These are phyloP conservation scores for Pseudozyma tsukubaensis DNA, from an alignment of 1,284 basidiomycete genomes.

Conservation along the genomic window DNA sequence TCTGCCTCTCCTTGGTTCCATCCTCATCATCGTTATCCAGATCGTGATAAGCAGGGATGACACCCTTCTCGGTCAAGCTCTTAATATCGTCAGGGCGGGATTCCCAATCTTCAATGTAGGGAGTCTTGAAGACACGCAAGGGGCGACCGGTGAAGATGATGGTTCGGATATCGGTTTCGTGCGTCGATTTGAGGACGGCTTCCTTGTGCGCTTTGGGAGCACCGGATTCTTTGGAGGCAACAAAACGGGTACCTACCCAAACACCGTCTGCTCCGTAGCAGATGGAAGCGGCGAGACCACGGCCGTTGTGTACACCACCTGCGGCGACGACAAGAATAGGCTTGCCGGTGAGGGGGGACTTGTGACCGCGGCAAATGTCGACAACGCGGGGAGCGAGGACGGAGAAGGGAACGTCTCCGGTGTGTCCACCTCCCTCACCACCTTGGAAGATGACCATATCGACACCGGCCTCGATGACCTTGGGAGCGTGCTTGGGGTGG, in stretches of 20 bases:
- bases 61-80: slow-evolving; percentile 57
- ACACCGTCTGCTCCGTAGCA: slow-evolving; percentile 60
- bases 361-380: slow-evolving; percentile 57
- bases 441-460: slow-evolving; percentile 66
- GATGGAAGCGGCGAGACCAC: slow-evolving; percentile 59
- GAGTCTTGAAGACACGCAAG: slow-evolving; percentile 73
- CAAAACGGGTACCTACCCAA: slow-evolving; percentile 81
- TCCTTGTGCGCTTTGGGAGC: slow-evolving; percentile 65
- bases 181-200: slow-evolving; percentile 59
- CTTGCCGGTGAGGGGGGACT: slow-evolving; percentile 61
- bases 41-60: slow-evolving; percentile 63
- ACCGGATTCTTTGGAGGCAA: slow-evolving; percentile 72
- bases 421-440: slow-evolving; percentile 65
- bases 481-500: slow-evolving; percentile 64
- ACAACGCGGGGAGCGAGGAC: slow-evolving; percentile 60
- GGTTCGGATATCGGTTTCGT: slow-evolving; percentile 62
- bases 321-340: slow-evolving; percentile 60
- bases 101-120: slow-evolving; percentile 62
- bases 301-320: slow-evolving; percentile 61
- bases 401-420: slow-evolving; percentile 60
- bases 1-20: slow-evolving; percentile 53
- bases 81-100: slow-evolving; percentile 65
- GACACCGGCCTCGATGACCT: slow-evolving; percentile 58
- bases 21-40: slow-evolving; percentile 62
- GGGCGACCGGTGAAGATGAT: slow-evolving; percentile 76